Conservation (phyloP, 2,329 filamentous ascomycete genomes). For the Pseudocercospora crystallina region DNA sequence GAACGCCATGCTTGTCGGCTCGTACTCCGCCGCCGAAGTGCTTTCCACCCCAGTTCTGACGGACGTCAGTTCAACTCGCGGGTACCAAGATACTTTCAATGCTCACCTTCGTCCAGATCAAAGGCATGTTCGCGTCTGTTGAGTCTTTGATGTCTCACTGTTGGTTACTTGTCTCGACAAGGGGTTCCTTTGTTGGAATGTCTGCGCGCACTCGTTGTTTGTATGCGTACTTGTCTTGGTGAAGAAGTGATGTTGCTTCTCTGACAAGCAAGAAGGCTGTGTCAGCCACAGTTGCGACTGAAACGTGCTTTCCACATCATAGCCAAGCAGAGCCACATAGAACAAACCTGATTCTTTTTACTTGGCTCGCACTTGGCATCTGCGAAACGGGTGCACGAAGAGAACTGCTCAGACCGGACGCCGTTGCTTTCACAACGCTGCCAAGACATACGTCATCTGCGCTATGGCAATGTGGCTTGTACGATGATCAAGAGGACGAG, state of each 20-base stretch:
- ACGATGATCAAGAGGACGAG: not conserved
- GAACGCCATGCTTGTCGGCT: constrained; percentile 53
- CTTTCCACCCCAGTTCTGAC: constrained; percentile 40
- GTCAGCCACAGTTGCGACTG: constrained; percentile 1
- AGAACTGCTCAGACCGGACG: too few species aligned
- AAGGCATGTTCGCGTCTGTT: constrained; percentile 39
- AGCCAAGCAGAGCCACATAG: not conserved
- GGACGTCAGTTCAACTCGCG: not conserved
- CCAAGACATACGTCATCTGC: too few species aligned
- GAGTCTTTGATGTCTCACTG: too few species aligned
- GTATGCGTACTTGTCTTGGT: not conserved
- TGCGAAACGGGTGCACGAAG: too few species aligned
- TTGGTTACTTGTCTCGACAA: not conserved
- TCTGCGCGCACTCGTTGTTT: not conserved
- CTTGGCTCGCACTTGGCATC: too few species aligned
- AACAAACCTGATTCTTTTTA: too few species aligned
- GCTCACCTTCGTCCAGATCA: constrained; percentile 47
- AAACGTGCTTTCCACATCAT: not conserved
- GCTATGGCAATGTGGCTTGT: not conserved
- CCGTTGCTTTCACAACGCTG: too few species aligned
- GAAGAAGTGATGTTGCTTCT: constrained; percentile 1
- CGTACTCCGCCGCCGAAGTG: constrained; percentile 50
- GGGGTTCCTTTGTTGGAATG: not conserved
- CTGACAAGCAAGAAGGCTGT: not conserved
- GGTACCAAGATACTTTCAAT: not conserved